Base-by-base conservation (phyloP, 1,139 yeast genomes). In the Yamadazyma atlantica region DNA sequence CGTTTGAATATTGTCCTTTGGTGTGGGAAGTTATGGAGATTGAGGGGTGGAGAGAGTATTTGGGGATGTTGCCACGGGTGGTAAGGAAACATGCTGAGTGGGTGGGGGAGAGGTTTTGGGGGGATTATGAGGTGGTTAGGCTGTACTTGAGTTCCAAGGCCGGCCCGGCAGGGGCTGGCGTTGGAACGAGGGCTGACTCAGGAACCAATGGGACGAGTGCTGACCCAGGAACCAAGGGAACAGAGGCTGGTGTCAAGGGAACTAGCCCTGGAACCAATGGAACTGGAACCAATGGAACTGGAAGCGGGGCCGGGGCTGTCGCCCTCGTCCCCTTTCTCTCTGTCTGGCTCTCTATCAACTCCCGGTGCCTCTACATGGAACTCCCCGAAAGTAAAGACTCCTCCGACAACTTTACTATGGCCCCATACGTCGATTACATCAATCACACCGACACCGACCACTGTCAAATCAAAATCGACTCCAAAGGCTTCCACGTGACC, bases 341-440 rank as follows among this genome's bases (percentile, higher is more conserved):
- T 77, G 78, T 85, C 0, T 90, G 96, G 95, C 69, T 86, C 50
- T 82, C 92, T 54, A 85, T 90, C 36, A 92, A 92, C 56, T 85
- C 97, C 1, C 82, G 98, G 62, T 90, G 97, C 55, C 65, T 92
- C 10, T 90, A 87, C 57, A 83, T 85, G 82, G 73, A 75, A 4
- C 61, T 87, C 2, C 81, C 86, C 0, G 70, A 73, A 35, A 70
- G 75, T 33, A 62, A 66, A 50, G 55, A 60, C 53, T 32, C 62
- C 40, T 35, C 73, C 51, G 89, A 85, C 49, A 85, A 87, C 54
- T 82, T 89, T 60, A 87, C 97, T 1, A 66, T 92, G 78, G 97
- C 94, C 0, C 98, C 98, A 0, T 83, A 69, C 47, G 90, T 90
- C 11, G 98, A 92, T 64, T 85, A 86, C 55, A 65, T 92, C 40